Percentiles rank a stretch among this genome's conserved stretches.
These are phyloP conservation scores for Exophiala phaeomuriformis DNA, from an alignment of 2,329 filamentous ascomycete genomes.

Conservation along the genomic window DNA sequence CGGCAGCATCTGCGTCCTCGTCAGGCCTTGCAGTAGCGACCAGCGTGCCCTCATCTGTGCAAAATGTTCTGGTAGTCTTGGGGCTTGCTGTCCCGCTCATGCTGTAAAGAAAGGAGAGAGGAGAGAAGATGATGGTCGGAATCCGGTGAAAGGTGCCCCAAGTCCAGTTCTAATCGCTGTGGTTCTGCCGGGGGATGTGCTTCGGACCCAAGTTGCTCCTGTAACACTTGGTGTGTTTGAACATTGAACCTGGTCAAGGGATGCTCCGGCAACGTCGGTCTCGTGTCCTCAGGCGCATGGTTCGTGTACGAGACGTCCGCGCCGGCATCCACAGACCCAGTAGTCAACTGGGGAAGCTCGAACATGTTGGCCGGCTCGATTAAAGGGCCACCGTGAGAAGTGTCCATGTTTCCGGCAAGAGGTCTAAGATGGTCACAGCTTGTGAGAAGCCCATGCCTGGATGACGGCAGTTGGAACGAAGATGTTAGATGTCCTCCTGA, in stretches of 20 bases:
- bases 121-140: not conserved
- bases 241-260: conserved; percentile 19
- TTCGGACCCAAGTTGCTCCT: conserved; percentile 19
- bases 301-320: not conserved
- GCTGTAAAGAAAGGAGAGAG: not conserved
- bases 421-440: not conserved
- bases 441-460: conserved; percentile 1
- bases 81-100: conserved; percentile 11
- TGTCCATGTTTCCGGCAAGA: not conserved
- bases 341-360: conserved; percentile 3
- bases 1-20: conserved; percentile 9
- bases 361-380: conserved; percentile 8
- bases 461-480: conserved; percentile 3
- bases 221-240: conserved; percentile 20
- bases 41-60: conserved; percentile 6
- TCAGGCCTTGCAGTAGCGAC: conserved; percentile 4
- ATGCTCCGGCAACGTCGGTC: not conserved
- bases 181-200: not conserved
- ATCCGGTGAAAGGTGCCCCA: too few relatives aligned
- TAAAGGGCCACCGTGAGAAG: not conserved
- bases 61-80: conserved; percentile 6
- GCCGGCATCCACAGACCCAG: not conserved
- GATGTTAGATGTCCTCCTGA: conserved; percentile 6
- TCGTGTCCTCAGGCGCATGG: not conserved
- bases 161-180: too few relatives aligned